These are phyloP conservation scores for Cercospora sp. DNA, from an alignment of 2,329 filamentous ascomycete species.

Conservation along the genomic window DNA sequence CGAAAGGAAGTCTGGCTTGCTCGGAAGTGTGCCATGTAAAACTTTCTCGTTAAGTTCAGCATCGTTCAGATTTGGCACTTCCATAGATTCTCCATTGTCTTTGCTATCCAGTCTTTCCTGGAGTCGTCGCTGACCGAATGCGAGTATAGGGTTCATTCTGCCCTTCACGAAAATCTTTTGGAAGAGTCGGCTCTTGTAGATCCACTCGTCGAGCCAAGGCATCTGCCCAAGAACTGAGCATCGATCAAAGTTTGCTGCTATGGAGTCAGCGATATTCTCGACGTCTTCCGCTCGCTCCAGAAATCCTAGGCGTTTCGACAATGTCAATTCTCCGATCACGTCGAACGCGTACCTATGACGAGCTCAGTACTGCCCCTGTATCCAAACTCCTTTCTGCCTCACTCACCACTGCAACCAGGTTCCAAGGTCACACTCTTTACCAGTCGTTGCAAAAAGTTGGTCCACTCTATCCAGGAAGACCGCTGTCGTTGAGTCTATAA, in stretches of 20 bases:
- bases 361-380: neutral
- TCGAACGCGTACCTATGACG: slow-evolving; percentile 27
- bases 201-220: slow-evolving; percentile 34
- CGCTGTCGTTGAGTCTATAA: slow-evolving; percentile 71
- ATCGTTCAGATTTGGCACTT: slow-evolving; percentile 20
- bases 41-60: slow-evolving; percentile 27
- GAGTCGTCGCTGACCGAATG: slow-evolving; percentile 31
- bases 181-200: slow-evolving; percentile 32
- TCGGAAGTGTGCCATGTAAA: slow-evolving; percentile 28
- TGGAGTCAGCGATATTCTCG: slow-evolving; percentile 20
- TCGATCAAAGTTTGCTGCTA: slow-evolving; percentile 32
- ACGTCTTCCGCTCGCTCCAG: slow-evolving; percentile 29
- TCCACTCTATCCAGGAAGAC: slow-evolving; percentile 53
- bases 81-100: slow-evolving; percentile 9
- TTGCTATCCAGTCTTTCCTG: slow-evolving; percentile 27
- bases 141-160: slow-evolving; percentile 28
- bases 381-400: neutral
- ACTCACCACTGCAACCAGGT: slow-evolving; percentile 74
- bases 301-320: slow-evolving; percentile 29
- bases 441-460: slow-evolving; percentile 41
- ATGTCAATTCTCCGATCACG: slow-evolving; percentile 34
- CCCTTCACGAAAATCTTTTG: slow-evolving; percentile 29
- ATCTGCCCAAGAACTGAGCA: slow-evolving; percentile 35
- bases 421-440: slow-evolving; percentile 60
- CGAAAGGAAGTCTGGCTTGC: slow-evolving; percentile 36